A percentile compares a stretch with the other conserved stretches of the same genome.
Conservation (phyloP, 108 stramenopile species). For the Cyclotella choctawhatcheeana region DNA sequence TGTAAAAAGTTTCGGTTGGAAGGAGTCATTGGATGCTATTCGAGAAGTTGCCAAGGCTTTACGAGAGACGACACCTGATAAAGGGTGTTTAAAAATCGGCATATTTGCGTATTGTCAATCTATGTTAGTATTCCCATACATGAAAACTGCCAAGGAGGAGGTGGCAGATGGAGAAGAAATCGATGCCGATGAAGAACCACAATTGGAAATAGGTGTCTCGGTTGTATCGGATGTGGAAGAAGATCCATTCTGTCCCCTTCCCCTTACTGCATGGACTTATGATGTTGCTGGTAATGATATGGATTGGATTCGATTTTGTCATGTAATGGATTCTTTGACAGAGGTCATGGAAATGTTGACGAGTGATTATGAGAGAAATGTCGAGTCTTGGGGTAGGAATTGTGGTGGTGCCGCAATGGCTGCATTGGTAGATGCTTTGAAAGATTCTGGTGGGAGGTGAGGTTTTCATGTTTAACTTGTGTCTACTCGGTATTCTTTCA, state of each 20-base stretch:
- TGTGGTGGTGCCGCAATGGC: slow-evolving; percentile 84
- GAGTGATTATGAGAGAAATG: slow-evolving; percentile 6
- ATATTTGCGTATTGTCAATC: slow-evolving; percentile 57
- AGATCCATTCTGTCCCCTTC: slow-evolving; percentile 78
- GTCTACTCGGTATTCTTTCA: no score
- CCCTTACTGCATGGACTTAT: slow-evolving; percentile 63
- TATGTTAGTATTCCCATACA: slow-evolving; percentile 47
- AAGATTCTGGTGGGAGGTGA: slow-evolving; percentile 68
- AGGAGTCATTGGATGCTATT: slow-evolving; percentile 40
- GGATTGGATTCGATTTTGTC: slow-evolving; percentile 43
- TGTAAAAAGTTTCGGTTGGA: slow-evolving; percentile 32
- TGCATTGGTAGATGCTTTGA: slow-evolving; percentile 71
- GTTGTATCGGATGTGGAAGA: slow-evolving; percentile 77
- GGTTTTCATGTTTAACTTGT: neutral
- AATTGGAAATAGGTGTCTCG: slow-evolving; percentile 44
- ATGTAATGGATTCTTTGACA: slow-evolving; percentile 45
- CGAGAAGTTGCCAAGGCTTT: slow-evolving; percentile 28
- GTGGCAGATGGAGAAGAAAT: slow-evolving; percentile 8
- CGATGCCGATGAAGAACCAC: slow-evolving; percentile 30
- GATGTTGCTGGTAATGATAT: slow-evolving; percentile 43
- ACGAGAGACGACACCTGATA: slow-evolving; percentile 15
- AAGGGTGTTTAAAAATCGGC: slow-evolving; percentile 50
- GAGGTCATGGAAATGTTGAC: slow-evolving; percentile 46
- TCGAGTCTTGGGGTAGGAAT: slow-evolving; percentile 17
- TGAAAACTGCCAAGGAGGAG: slow-evolving; percentile 24